Base-by-base conservation (phyloP, 768 basidiomycete species). In the Sporobolomyces roseus region DNA sequence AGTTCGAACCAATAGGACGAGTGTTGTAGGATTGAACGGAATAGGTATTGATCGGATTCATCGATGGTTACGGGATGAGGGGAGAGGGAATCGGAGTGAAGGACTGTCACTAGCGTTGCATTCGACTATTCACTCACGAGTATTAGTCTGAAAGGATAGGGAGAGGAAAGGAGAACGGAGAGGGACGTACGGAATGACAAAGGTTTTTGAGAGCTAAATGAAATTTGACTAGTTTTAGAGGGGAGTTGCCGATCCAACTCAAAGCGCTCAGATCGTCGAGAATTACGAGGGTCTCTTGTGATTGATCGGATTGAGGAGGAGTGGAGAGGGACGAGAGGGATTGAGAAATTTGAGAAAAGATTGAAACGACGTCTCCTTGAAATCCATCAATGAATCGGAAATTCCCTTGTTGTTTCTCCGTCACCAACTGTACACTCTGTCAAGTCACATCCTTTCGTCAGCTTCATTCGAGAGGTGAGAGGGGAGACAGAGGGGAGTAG, bases 221-320 rank as follows among this genome's bases (percentile, higher is more conserved):
- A 19, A 60, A 69, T 43, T 50, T 54, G 16, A 33, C 45, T 1
- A 61, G 30, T 14, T 61, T 63, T 29, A 29, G 17, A 23, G 43
- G 25, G 6, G 33, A 58, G 27, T 46, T 45, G 1, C 68, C 68
- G 5, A 49, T 25, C 68, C 68, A 69, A 19, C 41, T n/a, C n/a
- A 69, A n/a, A n/a, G 68, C 59, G 45, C 35, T 55, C 51, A 69
- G 4, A 32, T 69, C 68, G 23, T 69, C 68, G 21, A 69, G 23
- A 0, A 69, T 35, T 30, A 69, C 52, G 23, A 69, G 51, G 25
- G 68, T 36, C 23, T 19, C 33, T 4, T 54, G 10, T 41, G 38
- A 41, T 41, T 41, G 38, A 9, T 17, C 10, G 9, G 10, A 41
- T 17, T 9, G 17, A 9, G 9, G 38, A 9, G 38, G 38, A 41